phyloP scores from a whole-genome alignment of 164 flowering plant genomes.

The Berberis vulgaris region DNA sequence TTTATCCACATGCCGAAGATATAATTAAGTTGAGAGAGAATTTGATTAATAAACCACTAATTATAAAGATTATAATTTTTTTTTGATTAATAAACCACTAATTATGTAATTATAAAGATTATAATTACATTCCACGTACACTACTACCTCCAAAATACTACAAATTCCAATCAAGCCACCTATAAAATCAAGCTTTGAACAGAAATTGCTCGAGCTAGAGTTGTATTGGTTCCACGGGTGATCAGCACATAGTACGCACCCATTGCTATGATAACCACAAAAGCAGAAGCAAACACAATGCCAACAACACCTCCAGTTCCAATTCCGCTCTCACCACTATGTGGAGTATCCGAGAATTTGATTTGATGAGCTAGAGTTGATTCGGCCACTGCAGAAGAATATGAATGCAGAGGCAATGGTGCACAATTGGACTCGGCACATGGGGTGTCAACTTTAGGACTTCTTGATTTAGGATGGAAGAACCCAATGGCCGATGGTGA shows the following conservation, averaged over 20 bases:
- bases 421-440: constrained; percentile 31
- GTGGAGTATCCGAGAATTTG: constrained; percentile 4
- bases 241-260: constrained; percentile 42
- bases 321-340: constrained; percentile 12
- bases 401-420: constrained; percentile 25
- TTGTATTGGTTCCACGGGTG: constrained; percentile 29
- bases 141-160: too few species aligned
- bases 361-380: constrained; percentile 31
- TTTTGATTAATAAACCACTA: too few species aligned
- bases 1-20: too few species aligned
- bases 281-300: constrained; percentile 39
- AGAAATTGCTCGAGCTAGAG: constrained; percentile 16
- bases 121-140: too few species aligned
- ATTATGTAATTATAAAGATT: too few species aligned
- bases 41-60: too few species aligned
- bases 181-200: constrained; percentile 37
- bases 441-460: constrained; percentile 7
- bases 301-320: constrained; percentile 47
- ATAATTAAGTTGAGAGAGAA: too few species aligned
- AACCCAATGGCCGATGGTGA: constrained; percentile 64
- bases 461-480: constrained; percentile 48
- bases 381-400: constrained; percentile 17
- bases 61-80: too few species aligned
- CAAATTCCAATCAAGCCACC: constrained; percentile 11
- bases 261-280: constrained; percentile 35